Conservation (phyloP, 2,329 filamentous ascomycete genomes). For the Cladorrhinum sp. region DNA sequence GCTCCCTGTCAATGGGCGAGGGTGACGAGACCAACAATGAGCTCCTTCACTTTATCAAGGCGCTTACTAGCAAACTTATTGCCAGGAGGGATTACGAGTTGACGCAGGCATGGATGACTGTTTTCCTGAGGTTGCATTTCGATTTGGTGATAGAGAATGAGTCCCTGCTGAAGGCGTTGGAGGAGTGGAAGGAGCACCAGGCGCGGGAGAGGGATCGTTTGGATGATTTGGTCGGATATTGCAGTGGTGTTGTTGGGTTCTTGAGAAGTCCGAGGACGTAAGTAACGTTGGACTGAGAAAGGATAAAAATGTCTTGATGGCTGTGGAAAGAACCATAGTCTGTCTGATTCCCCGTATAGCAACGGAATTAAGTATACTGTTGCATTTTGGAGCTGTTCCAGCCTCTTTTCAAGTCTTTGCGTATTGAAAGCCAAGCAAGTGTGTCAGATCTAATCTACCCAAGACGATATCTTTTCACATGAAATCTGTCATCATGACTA, state of each 20-base stretch:
- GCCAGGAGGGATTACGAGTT: constrained; percentile 84
- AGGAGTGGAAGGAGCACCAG: constrained; percentile 70
- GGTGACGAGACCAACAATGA: constrained; percentile 59
- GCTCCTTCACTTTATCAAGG: constrained; percentile 74
- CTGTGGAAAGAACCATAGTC: background rate
- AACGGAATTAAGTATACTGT: no score
- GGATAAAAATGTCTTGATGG: background rate
- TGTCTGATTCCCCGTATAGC: no score
- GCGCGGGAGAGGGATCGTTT: constrained; percentile 68
- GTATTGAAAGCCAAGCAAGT: no score
- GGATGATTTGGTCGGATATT: constrained; percentile 78
- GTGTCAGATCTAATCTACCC: no score
- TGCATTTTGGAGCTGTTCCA: no score
- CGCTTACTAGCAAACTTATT: constrained; percentile 68
- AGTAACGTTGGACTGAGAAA: background rate
- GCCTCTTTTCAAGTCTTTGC: no score
- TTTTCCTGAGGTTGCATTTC: constrained; percentile 79
- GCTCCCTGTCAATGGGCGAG: constrained; percentile 61
- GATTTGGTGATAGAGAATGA: constrained; percentile 52
- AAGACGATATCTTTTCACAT: no score
- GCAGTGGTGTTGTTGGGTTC: constrained; percentile 80
- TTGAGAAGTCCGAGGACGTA: constrained; percentile 62
- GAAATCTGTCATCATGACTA: no score
- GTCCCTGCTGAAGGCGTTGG: constrained; percentile 56
- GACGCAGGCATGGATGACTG: constrained; percentile 95